Evolutionary conservation across 1,139 yeast genomes (phyloP).

Genomic region (Saccharomycopsis crataegensis): DNA sequence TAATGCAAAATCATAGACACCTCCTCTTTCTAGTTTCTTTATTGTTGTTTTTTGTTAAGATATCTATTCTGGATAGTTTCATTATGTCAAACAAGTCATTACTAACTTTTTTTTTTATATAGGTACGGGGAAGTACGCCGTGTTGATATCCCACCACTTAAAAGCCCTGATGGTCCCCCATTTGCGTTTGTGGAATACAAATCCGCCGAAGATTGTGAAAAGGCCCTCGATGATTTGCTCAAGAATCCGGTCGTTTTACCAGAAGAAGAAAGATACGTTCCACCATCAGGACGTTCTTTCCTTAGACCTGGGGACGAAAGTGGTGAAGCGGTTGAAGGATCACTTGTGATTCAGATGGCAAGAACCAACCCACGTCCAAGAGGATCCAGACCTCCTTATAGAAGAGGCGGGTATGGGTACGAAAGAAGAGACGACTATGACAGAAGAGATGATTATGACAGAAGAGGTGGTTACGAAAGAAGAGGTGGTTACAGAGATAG

Average conservation of each 20-base stretch:
- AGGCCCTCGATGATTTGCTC: slow-evolving; percentile 46
- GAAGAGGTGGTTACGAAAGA: slow-evolving; percentile 22
- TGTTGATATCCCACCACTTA: slow-evolving; percentile 66
- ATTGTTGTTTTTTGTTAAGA: too few species aligned
- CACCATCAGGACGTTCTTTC: neutral
- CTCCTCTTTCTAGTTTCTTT: too few species aligned
- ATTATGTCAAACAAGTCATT: neutral
- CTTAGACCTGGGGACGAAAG: neutral
- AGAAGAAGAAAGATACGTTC: slow-evolving; percentile 25
- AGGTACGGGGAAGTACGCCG: slow-evolving; percentile 60
- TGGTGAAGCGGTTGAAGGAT: slow-evolving; percentile 11
- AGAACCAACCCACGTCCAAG: slow-evolving; percentile 45
- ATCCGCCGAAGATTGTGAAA: slow-evolving; percentile 52
- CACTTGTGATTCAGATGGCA: slow-evolving; percentile 52
- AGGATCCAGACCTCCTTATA: slow-evolving; percentile 22
- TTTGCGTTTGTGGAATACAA: slow-evolving; percentile 71
- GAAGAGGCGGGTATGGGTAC: slow-evolving; percentile 21
- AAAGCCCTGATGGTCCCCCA: slow-evolving; percentile 54
- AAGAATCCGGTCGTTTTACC: slow-evolving; percentile 38
- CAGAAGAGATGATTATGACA: slow-evolving; percentile 5
- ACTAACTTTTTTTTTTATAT: neutral
- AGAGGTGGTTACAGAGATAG: slow-evolving; percentile 25
- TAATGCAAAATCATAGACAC: too few species aligned
- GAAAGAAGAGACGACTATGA: slow-evolving; percentile 9
- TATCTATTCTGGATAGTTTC: too few species aligned